Base-by-base conservation (phyloP, 306 rosid species). In the Rubus idaeus region DNA sequence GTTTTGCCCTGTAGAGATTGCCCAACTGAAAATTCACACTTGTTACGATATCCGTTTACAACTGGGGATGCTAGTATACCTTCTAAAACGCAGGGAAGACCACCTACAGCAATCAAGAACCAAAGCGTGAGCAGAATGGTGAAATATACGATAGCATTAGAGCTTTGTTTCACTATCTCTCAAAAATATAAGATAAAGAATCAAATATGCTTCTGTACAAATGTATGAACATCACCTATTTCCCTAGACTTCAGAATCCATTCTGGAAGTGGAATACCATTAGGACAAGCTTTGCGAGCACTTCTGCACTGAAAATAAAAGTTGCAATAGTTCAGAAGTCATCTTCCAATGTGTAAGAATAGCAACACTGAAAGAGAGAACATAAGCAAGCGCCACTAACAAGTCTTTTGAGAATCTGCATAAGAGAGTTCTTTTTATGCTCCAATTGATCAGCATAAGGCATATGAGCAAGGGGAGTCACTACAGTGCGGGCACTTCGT, bases 11-110 rank as follows among this genome's bases (percentile, higher is more conserved):
- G 84, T 26, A 90, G 82, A 72, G 97, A 95, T 86, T 86, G 86
- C 58, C 97, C 99, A 84, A 89, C 95, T 0, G 99, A 95, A 87
- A 95, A 95, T 63, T 95, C 99, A 66, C 97, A 95, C 81, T 92
- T 95, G 80, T 95, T 95, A 30, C 97, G 97, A 75, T 95, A 95
- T 81, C 97, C 99, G 55, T 91, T 82, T 67, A 90, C 86, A 83
- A 81, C 78, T n/a, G 99, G 97, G 57, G 99, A 92, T 76, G 87
- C 92, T 82, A 95, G 69, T 75, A 95, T 83, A 74, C 96, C 99
- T 83, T 89, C 94, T 62, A 95, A 88, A 79, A 84, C 55, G 82
- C 99, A 95, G 35, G 99, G 92, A 87, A 95, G 94, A 69, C 97
- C 99, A 80, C 94, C 99, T 95, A 77, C 69, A 84, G 35, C 13